Base-by-base conservation (phyloP, 1,139 yeast genomes). In the Taphrina wiesneri region DNA sequence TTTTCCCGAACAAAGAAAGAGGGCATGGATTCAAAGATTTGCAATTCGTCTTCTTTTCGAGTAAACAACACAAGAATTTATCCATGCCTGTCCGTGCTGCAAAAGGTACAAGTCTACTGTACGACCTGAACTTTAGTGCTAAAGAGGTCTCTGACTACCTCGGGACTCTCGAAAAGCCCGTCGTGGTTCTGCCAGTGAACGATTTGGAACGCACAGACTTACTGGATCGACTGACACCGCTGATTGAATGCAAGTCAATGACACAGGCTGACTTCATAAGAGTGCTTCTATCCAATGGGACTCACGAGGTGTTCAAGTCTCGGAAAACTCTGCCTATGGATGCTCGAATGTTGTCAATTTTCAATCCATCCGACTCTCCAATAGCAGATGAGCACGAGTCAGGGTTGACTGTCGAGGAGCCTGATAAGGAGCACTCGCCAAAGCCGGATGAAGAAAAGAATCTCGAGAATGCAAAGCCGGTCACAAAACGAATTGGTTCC, bases 141-240 rank as follows among this genome's bases (percentile, higher is more conserved):
- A 25, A 28, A 17, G 61, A 25, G 32, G 51, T 65, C 15, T 34
- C 54, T 15, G 7, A 39, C 19, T 65, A 34, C 23, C 60, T 51
- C 6, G 52, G n/a, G 7, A 25, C 41, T 15, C 39, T 36, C 17
- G 28, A 28, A 11, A 49, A 36, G 32, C 65, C 60, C 19, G 47
- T 65, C 23, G 56, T 56, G 17, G 60, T 65, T 9, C 28, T 25
- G n/a, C 60, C 67, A n/a, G 53, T 56, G 41, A 28, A 65, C 21
- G 47, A 59, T 26, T 45, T 25, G 21, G 17, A 25, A 9, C 43
- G 34, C 11, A 23, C 54, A 25, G 60, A 46, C 17, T 17, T 65
- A 13, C 54, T 57, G n/a, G 59, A 49, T 25, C 39, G 52, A 17
- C 25, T 54, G 23, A 25, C 47, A 25, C 49, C 59, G 4, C 59